A percentile compares a stretch with the other conserved stretches of the same genome.
Evolutionary conservation across 228 moss, liverwort and hornwort species (phyloP).

Genomic region (Sphagnum magellanicum): DNA sequence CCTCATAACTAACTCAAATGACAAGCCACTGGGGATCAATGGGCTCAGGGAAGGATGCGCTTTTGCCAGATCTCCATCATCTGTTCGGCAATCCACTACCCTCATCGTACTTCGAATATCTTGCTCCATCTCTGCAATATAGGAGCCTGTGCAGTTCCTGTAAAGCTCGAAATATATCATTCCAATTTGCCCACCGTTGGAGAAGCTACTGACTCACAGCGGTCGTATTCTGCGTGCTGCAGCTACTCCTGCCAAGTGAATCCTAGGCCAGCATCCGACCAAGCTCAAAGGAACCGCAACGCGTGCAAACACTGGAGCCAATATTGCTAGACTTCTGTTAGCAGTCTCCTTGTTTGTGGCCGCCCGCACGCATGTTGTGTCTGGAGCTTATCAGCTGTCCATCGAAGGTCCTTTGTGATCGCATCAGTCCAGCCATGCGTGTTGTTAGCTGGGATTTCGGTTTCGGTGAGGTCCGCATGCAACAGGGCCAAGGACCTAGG

Average conservation of each 20-base stretch:
- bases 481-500: background rate
- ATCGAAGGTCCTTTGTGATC: slow-evolving; percentile 5
- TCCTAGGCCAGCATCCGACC: too few relatives aligned
- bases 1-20: too few relatives aligned
- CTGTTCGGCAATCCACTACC: slow-evolving; percentile 1
- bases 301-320: too few relatives aligned
- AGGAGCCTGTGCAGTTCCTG: slow-evolving; percentile 21
- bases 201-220: too few relatives aligned
- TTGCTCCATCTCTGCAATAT: slow-evolving; percentile 13
- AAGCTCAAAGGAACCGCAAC: too few relatives aligned
- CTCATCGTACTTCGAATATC: slow-evolving; percentile 8
- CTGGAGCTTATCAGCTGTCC: background rate
- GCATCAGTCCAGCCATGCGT: slow-evolving; percentile 11
- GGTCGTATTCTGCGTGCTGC: too few relatives aligned
- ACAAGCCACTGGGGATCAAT: too few relatives aligned
- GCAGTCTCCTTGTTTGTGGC: background rate
- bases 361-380: background rate
- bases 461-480: background rate
- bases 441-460: background rate
- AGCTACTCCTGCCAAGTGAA: background rate
- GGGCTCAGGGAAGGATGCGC: too few relatives aligned
- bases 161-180: slow-evolving; percentile 14
- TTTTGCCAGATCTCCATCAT: too few relatives aligned
- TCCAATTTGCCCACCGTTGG: slow-evolving; percentile 14
- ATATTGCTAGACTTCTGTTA: too few relatives aligned